These are phyloP conservation scores for Aspergillus phoenicis DNA, from an alignment of 2,329 filamentous ascomycete genomes.

Conservation along the genomic window DNA sequence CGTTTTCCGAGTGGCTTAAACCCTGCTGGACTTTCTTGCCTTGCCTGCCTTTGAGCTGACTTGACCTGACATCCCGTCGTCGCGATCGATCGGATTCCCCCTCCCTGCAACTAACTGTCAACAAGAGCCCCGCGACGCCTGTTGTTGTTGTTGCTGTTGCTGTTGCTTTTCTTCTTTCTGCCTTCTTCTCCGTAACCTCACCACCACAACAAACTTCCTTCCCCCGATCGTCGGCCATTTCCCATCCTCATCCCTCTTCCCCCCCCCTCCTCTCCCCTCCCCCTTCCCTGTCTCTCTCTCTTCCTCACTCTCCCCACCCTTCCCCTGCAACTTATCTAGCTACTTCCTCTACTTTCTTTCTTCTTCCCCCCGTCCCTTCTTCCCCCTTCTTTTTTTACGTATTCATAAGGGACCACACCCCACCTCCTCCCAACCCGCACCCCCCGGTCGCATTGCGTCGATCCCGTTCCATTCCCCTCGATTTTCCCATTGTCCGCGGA, in stretches of 20 bases:
- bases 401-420: too few relatives aligned
- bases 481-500: conserved; percentile 10
- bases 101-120: conserved; percentile 23
- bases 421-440: not conserved
- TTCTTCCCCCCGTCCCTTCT: conserved; percentile 1
- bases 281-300: not conserved
- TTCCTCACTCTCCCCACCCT: conserved; percentile 6
- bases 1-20: conserved; percentile 3
- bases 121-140: conserved; percentile 30
- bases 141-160: conserved; percentile 4
- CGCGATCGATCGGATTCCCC: conserved; percentile 3
- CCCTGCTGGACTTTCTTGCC: not conserved
- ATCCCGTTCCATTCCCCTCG: conserved; percentile 18
- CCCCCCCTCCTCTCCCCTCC: conserved; percentile 5
- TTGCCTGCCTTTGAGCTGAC: not conserved
- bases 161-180: conserved; percentile 12
- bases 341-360: conserved; percentile 6
- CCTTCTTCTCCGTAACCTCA: conserved; percentile 16
- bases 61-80: conserved; percentile 5
- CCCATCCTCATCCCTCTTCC: conserved; percentile 3
- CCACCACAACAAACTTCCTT: conserved; percentile 10
- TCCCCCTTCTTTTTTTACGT: not conserved
- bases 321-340: not conserved
- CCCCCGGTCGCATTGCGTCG: conserved; percentile 13
- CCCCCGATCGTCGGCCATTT: conserved; percentile 12